Evolutionary conservation across 495 filamentous ascomycete species (phyloP), one percentile per base, ranked within the genome.

Genomic region (Aspergillus asperescens): DNA sequence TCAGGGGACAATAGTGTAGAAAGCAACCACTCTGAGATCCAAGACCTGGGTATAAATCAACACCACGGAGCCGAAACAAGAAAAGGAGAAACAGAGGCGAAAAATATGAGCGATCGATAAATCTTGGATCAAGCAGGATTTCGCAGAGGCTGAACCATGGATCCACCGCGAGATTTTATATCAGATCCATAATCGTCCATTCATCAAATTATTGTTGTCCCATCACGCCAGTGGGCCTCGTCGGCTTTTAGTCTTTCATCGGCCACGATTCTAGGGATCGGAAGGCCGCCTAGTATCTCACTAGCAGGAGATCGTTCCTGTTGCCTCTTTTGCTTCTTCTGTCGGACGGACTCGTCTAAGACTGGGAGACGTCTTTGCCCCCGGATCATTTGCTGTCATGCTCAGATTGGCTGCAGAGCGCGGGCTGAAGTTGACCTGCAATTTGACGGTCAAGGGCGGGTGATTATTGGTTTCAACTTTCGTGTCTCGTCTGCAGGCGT

Each of bases 351-450:
- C 12, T 35, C 32, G 32, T n/a, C n/a, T n/a, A n/a, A n/a, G n/a
- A n/a, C n/a, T n/a, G 10, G 32, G 32, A 5, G 16, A n/a, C 41
- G 44, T 12, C 40, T n/a, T 44, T 37, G 19, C 19, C 5, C 1
- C 29, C 12, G 29, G 29, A 25, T 38, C 18, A 44, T 27, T 54
- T 40, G 51, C 51, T 54, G 51, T 54, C 51, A 54, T 16, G 42
- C 29, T 31, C 22, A 47, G 51, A 54, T 54, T 54, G 51, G 51
- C 51, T 41, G 42, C 25, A 42, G 41, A 22, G 28, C 40, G 23
- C 20, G 10, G 41, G 18, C 31, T 52, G 10, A 37, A 41, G n/a
- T n/a, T 16, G 12, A 16, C 20, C 13, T 27, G 5, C 23, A 49
- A 24, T 24, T 8, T 37, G 22, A 3, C 46, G 28, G 24, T 28